Evolutionary conservation across 495 filamentous ascomycete genomes (phyloP), one percentile per base, ranked within the genome.

Genomic region (Xylaria palmicola): DNA sequence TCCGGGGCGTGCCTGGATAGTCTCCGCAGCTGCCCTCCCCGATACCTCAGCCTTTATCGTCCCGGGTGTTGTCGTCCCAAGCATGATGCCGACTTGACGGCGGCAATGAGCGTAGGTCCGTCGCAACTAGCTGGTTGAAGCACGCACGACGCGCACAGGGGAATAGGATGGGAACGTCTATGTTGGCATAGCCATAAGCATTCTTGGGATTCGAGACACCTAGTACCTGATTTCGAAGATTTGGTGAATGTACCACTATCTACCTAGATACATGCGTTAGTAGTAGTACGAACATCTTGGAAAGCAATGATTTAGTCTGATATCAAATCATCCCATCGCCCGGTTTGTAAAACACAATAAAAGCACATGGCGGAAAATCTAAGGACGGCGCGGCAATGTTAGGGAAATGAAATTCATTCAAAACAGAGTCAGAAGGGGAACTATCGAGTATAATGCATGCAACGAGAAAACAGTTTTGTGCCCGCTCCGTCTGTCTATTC

Each of bases 401-500:
- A 36, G 57, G n/a, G 48, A 43, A 52, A 51, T 44, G 6, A 30
- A 37, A 37, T 60, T 34, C 45, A 50, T 52, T 60, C 47, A n/a
- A 60, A 47, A 39, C 34, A 24, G 30, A 19, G 6, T 39, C 15
- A 17, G 6, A 4, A 40, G 27, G 29, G 56, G 57, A 29, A 43
- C 19, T 19, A 30, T 43, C n/a, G 40, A 22, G 39, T 53, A 54
- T 60, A 32, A 68, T 68, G 65, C 61, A 68, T 66, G 66, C 66
- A 68, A 68, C 62, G 64, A 61, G 63, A 62, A 65, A 64, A 62
- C 60, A 65, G 29, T n/a, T 49, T 40, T 50, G 34, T 49, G 63
- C 64, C 68, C 59, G 29, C 62, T 64, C 61, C 61, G 43, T 60
- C 59, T 65, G 62, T 71, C 65, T 52, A 65, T 66, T 55, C n/a